A percentile compares a stretch with the other conserved stretches of the same genome.
These are phyloP conservation scores for Paramyrothecium roridum DNA, from an alignment of 2,329 filamentous ascomycete species.

Conservation along the genomic window DNA sequence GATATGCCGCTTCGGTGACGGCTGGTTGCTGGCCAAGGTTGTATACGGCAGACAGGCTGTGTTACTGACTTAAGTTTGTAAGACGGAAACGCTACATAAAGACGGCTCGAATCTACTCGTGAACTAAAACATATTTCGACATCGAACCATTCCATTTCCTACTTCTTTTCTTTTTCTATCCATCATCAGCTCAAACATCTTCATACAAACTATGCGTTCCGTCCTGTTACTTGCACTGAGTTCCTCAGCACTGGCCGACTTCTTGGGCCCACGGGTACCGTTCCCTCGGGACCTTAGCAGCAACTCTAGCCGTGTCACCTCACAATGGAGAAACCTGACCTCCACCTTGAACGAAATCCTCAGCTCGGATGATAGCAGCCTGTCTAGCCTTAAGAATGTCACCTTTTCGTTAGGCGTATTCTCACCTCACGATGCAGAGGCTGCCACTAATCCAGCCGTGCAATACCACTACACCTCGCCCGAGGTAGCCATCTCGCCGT, in stretches of 20 bases:
- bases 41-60: too few relatives aligned
- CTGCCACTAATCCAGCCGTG: not conserved
- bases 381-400: constrained; percentile 3
- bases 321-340: constrained; percentile 3
- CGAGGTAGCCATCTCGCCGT: constrained; percentile 1
- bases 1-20: too few relatives aligned
- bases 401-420: constrained; percentile 11
- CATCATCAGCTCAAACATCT: too few relatives aligned
- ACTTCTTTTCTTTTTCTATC: too few relatives aligned
- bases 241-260: constrained; percentile 1
- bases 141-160: too few relatives aligned
- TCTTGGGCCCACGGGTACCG: constrained; percentile 2
- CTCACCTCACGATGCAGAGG: constrained; percentile 8
- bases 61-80: too few relatives aligned
- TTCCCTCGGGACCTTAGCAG: constrained; percentile 3
- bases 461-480: constrained; percentile 10
- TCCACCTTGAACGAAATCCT: not conserved
- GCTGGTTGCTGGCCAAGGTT: too few relatives aligned
- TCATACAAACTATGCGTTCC: too few relatives aligned
- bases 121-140: too few relatives aligned
- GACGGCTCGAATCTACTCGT: too few relatives aligned
- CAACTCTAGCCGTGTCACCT: constrained; percentile 1
- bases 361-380: not conserved
- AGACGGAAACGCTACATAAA: too few relatives aligned
- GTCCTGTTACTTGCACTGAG: not conserved